Conservation (phyloP, 192 early-diverging fungal genomes). For the Coemansia sp. region DNA sequence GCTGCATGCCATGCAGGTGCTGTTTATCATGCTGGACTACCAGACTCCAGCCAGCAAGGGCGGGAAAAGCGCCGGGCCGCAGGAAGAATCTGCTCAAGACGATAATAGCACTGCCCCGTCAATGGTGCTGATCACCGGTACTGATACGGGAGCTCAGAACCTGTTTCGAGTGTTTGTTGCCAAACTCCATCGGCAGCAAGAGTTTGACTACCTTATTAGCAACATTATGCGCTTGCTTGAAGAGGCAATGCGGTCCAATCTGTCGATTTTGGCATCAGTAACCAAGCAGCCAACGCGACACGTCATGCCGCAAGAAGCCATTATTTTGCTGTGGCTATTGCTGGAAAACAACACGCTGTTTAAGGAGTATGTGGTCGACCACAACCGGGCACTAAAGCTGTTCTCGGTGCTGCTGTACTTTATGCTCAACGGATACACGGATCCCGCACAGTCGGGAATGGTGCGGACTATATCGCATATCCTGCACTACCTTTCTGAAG, state of each 20-base stretch:
- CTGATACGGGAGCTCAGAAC: constrained; percentile 57
- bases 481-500: constrained; percentile 56
- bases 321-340: constrained; percentile 85
- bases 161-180: constrained; percentile 75
- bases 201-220: constrained; percentile 77
- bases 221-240: constrained; percentile 79
- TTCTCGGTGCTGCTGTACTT: constrained; percentile 48
- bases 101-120: constrained; percentile 30
- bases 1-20: constrained; percentile 63
- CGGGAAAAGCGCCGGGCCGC: not conserved
- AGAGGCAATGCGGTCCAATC: constrained; percentile 64
- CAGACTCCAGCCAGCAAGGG: constrained; percentile 40
- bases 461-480: constrained; percentile 62
- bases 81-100: constrained; percentile 2
- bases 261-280: constrained; percentile 44
- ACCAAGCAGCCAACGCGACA: constrained; percentile 31
- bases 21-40: constrained; percentile 68
- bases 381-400: constrained; percentile 42
- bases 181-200: constrained; percentile 77
- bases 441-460: constrained; percentile 59
- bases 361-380: constrained; percentile 44
- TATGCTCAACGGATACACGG: constrained; percentile 44
- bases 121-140: constrained; percentile 33
- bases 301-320: constrained; percentile 59
- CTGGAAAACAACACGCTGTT: constrained; percentile 70